Conservation (phyloP, 148 eudicot species). For the Selenicereus undatus region DNA sequence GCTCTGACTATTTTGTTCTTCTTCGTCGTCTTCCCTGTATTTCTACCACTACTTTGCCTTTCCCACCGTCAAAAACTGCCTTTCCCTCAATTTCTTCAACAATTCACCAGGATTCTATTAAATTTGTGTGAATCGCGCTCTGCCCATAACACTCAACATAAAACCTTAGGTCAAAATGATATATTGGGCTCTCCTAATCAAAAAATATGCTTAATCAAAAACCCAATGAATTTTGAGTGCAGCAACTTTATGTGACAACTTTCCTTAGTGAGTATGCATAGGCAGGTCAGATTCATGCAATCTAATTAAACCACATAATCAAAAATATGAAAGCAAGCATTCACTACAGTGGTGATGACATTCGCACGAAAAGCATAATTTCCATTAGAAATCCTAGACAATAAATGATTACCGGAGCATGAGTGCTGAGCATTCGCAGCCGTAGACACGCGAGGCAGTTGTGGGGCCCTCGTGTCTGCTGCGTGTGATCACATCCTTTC, state of each 20-base stretch:
- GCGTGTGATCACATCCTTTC: too few species aligned
- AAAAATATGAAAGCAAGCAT: too few species aligned
- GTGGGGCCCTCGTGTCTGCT: too few species aligned
- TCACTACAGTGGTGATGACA: background rate
- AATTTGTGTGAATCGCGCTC: background rate
- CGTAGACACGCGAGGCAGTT: too few species aligned
- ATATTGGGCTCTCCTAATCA: too few species aligned
- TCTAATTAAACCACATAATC: background rate
- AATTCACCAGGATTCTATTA: background rate
- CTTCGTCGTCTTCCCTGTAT: background rate
- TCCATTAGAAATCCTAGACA: background rate
- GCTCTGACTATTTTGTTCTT: background rate
- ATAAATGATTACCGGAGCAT: constrained; percentile 72
- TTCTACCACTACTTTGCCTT: background rate
- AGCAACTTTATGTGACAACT: background rate
- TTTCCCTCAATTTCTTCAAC: background rate
- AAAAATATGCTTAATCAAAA: background rate
- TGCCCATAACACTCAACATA: background rate
- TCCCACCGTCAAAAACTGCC: background rate
- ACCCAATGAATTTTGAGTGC: background rate
- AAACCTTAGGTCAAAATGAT: background rate
- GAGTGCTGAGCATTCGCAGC: constrained; percentile 64
- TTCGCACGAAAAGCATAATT: constrained; percentile 1
- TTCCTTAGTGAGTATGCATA: background rate
- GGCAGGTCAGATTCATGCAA: background rate